Evolutionary conservation across 345 rosid species (phyloP).

Genomic region (Bruguiera parviflora): DNA sequence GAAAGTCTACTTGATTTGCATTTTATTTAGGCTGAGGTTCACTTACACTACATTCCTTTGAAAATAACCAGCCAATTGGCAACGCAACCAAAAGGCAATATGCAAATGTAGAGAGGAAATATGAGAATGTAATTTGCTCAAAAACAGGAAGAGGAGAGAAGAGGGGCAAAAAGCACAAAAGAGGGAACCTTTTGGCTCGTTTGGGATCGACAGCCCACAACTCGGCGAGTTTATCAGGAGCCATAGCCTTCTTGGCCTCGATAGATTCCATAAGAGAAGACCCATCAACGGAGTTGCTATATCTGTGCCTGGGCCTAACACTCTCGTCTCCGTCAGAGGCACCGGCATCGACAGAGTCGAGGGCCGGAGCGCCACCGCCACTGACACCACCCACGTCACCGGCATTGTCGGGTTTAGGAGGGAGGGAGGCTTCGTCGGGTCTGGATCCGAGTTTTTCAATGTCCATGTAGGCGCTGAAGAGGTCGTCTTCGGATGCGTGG

Average conservation of each 20-base stretch:
- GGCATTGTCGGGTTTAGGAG: constrained; percentile 34
- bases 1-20: too few relatives aligned
- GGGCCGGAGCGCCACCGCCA: constrained; percentile 2
- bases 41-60: too few relatives aligned
- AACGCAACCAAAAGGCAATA: too few relatives aligned
- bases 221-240: constrained; percentile 85
- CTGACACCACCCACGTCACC: neutral
- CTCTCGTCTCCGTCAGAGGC: neutral
- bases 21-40: too few relatives aligned
- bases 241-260: constrained; percentile 96
- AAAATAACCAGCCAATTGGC: too few relatives aligned
- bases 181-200: constrained; percentile 71
- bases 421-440: constrained; percentile 18
- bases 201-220: constrained; percentile 82
- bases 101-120: too few relatives aligned
- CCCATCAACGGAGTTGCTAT: constrained; percentile 83
- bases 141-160: too few relatives aligned
- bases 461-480: constrained; percentile 28
- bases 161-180: neutral
- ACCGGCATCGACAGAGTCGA: neutral
- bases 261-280: constrained; percentile 49
- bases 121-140: too few relatives aligned
- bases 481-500: constrained; percentile 25
- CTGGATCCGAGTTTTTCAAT: constrained; percentile 47
- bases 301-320: constrained; percentile 60